Evolutionary conservation across 352 stramenopile species (phyloP), one percentile per base, ranked within the genome.

Genomic region (Pythium plurisporium): DNA sequence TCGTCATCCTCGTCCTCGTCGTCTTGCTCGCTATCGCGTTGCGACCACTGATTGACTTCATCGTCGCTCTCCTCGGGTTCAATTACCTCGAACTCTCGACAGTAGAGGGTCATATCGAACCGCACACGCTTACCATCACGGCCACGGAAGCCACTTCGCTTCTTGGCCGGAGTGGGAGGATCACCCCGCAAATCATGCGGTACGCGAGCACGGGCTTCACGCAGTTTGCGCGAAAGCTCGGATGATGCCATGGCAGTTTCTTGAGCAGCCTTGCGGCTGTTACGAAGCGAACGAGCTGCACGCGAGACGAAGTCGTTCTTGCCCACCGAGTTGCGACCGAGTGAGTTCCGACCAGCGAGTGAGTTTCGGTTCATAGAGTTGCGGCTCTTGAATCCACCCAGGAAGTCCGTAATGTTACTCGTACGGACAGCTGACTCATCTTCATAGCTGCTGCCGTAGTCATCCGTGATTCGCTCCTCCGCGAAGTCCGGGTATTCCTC

Each of bases 41-140:
- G 52, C n/a, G 57, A 34, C 60, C 60, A 67, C 4, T 46, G 45
- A 33, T 69, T 42, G 3, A 62, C 55, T 42, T 69, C 67, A 36
- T 65, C 67, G 15, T 70, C 64, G 27, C 30, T 61, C 29, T 50
- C 45, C 40, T 64, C 41, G 1, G 63, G 63, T 20, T 62, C 51
- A 19, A 63, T 46, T 19, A 72, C 67, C 17, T 75, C 67, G 60
- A 75, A 75, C 52, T 70, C 64, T 19, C 67, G 67, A 25, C 36
- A 52, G 40, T 70, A 70, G 12, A 23, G 42, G 14, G 47, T 60
- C 55, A 70, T 64, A 47, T 70, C 58, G 17, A 70, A 70, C 14
- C 67, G 61, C 36, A 65, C 62, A 30, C 56, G 56, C 46, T 65
- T 70, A 11, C 33, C 34, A 8, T 65, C 44, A 3, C 38, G 40